Evolutionary conservation across 1,284 basidiomycete genomes (phyloP), one percentile per base, ranked within the genome.

Genomic region (Heterobasidion irregulare): DNA sequence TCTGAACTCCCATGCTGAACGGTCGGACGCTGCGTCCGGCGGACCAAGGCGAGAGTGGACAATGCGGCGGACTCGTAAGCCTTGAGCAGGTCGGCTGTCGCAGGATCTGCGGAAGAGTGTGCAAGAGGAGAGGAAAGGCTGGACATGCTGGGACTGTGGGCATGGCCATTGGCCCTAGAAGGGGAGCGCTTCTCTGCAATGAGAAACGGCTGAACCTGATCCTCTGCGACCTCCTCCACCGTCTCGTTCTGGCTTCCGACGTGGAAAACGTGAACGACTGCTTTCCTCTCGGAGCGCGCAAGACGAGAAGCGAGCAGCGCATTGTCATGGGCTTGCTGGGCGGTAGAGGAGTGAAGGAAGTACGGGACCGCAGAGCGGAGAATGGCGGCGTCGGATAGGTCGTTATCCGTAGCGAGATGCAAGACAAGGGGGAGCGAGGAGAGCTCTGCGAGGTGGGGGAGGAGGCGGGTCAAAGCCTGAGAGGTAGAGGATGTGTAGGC

Each of bases 251-350:
- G 49, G 0, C 62, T 63, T 7, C 64, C 65, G 6, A 68, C 69
- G 43, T 87, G 82, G 67, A 94, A 94, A 47, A 83, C 86, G 67
- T 98, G 94, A 52, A 96, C 76, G 15, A 96, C 92, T 2, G 80
- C 77, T 52, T 76, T 79, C 55, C 75, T 74, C 60, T 82, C 75
- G 9, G 77, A 71, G 52, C 74, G 73, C 3, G 89, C 86, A 46
- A 92, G 71, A 50, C 80, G 78, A 54, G 83, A 79, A 26, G 86
- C 86, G n/a, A 91, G 73, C 15, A 91, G 69, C 10, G 84, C 82
- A 62, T 89, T 79, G 65, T 89, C 86, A 63, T 89, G 83, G 2
- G 86, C 85, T 61, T 88, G 78, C 65, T 85, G 80, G 2, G 80
- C 69, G 2, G 75, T 78, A 54, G 79, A 74, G 6, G 85, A 88